Base-by-base conservation (phyloP, 129 eudicot species). In the Tanacetum coccineum region DNA sequence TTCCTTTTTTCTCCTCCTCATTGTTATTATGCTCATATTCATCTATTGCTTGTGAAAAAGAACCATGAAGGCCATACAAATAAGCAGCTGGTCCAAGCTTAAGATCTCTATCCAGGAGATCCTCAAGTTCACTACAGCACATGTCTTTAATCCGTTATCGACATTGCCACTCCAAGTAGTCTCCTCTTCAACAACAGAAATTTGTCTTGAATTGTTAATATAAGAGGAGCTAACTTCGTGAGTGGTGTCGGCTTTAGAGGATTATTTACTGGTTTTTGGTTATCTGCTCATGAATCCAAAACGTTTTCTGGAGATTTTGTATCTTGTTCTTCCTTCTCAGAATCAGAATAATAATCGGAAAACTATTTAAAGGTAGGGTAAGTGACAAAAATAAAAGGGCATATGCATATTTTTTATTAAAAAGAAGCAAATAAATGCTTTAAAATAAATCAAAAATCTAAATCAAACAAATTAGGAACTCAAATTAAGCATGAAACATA, bases 31-130 rank as follows among this genome's bases (percentile, higher is more conserved):
- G 76, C 59, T 58, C 71, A 66, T 49, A 76, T 26, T 42, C 9
- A 44, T 63, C 52, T 13, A 17, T 81, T 13, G 51, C 64, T 76
- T 73, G 79, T 61, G 95, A 76, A 78, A 71, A 55, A 49, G 95
- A 72, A 78, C 71, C 59, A 49, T 74, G 75, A 59, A 81, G 83
- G 47, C 85, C 89, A 52, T 80, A 88, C 11, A 66, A 78, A 67
- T 76, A 79, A 67, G 77, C 70, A 60, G 81, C 69, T 72, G 90
- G 66, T 47, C 95, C 95, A 78, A 93, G 82, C 87, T 83, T 96
- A 68, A 93, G 95, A 58, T 95, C 95, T 79, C 74, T 88, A 79
- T 93, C 96, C 59, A 92, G 78, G 50, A 88, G 81, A 81, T 92
- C 91, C 79, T 92, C 96, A 42, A 93, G 82, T 70, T 88, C 81